Percentiles rank a stretch among this genome's conserved stretches.
Conservation (phyloP, 768 basidiomycete genomes). For the Kwoniella heveanensis region DNA sequence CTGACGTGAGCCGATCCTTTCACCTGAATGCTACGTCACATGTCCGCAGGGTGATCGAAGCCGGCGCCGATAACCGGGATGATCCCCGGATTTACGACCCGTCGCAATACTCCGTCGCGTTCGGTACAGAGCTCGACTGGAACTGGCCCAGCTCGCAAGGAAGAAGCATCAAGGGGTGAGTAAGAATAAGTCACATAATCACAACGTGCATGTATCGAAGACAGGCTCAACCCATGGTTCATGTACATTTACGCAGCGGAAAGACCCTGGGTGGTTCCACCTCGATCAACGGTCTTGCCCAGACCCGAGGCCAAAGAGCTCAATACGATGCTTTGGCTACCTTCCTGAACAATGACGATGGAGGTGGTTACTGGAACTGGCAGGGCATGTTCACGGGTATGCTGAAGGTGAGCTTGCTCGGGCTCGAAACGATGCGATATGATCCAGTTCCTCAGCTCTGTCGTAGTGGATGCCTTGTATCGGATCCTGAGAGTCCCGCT, state of each 20-base stretch:
- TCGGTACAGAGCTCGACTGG: conserved; percentile 23
- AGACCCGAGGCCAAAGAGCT: conserved; percentile 21
- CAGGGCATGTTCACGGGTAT: conserved; percentile 54
- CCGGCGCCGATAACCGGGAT: conserved; percentile 21
- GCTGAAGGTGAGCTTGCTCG: conserved; percentile 50
- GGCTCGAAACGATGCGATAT: too few relatives aligned
- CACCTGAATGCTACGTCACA: conserved; percentile 2
- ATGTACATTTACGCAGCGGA: conserved; percentile 30
- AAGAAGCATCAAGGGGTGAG: conserved; percentile 23
- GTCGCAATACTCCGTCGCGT: conserved; percentile 22
- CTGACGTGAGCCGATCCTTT: not conserved
- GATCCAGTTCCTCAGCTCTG: too few relatives aligned
- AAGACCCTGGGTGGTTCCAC: conserved; percentile 52
- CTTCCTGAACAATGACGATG: conserved; percentile 53
- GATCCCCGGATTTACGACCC: conserved; percentile 24
- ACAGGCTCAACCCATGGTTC: too few relatives aligned
- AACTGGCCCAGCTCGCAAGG: conserved; percentile 26
- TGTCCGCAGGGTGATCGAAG: conserved; percentile 15
- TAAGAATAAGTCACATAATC: too few relatives aligned
- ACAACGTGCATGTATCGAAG: too few relatives aligned
- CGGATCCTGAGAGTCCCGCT: too few relatives aligned
- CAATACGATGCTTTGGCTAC: conserved; percentile 40
- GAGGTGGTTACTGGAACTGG: conserved; percentile 57
- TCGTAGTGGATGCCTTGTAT: too few relatives aligned
- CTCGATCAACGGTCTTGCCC: conserved; percentile 54